Evolutionary conservation across 2,329 filamentous ascomycete genomes (phyloP).

Genomic region (Verticillium nubilum): DNA sequence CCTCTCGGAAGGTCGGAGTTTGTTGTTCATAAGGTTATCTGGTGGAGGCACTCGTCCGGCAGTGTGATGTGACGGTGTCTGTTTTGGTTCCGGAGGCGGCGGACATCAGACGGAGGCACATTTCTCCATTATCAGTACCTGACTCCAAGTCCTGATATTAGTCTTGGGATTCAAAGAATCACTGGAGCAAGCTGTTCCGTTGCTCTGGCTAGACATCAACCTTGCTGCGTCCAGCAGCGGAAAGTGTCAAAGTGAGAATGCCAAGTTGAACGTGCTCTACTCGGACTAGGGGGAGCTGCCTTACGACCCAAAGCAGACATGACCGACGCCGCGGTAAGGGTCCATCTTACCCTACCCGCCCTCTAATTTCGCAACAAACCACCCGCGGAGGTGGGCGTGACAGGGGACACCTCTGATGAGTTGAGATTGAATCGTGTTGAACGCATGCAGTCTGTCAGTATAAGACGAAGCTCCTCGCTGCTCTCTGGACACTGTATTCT

Average conservation of each 20-base stretch:
- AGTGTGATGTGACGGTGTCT: background rate
- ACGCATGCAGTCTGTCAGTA: background rate
- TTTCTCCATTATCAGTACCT: background rate
- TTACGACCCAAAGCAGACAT: background rate
- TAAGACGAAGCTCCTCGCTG: background rate
- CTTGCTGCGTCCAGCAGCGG: too few species aligned
- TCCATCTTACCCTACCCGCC: background rate
- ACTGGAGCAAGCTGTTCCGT: background rate
- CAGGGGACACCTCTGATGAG: background rate
- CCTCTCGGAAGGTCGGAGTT: background rate
- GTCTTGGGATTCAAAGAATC: background rate
- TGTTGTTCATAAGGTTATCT: background rate
- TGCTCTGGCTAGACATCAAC: background rate
- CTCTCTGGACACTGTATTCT: background rate
- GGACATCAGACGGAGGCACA: background rate
- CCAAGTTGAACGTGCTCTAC: background rate
- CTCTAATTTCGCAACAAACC: background rate
- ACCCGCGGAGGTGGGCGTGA: background rate
- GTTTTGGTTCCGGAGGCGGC: background rate
- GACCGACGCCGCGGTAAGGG: background rate
- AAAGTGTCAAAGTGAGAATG: background rate
- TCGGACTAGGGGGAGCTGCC: background rate
- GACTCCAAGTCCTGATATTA: background rate
- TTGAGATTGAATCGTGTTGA: background rate
- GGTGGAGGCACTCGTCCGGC: background rate